These are phyloP conservation scores for Amanita rubescens DNA, from an alignment of 768 basidiomycete species.

Conservation along the genomic window DNA sequence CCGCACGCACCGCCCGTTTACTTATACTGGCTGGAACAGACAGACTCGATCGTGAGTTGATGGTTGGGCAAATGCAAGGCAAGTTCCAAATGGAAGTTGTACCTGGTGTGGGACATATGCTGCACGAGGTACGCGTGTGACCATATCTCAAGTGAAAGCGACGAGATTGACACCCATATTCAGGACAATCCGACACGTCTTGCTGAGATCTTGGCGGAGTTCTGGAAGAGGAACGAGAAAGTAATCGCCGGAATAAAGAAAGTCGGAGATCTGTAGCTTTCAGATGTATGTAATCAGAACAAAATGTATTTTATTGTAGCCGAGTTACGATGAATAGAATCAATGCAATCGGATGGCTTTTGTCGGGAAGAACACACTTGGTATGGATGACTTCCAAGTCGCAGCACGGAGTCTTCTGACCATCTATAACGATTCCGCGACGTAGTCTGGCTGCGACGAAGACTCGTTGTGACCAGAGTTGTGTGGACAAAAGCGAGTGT, in stretches of 20 bases:
- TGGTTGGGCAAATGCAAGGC: constrained; percentile 96
- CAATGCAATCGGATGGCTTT: too few relatives aligned
- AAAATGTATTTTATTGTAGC: too few relatives aligned
- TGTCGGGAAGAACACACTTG: too few relatives aligned
- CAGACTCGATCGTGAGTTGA: constrained; percentile 83
- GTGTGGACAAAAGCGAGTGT: too few relatives aligned
- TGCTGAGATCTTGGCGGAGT: constrained; percentile 78
- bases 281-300: background rate
- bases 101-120: constrained; percentile 82
- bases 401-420: too few relatives aligned
- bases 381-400: too few relatives aligned
- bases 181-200: constrained; percentile 83
- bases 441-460: too few relatives aligned
- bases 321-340: too few relatives aligned
- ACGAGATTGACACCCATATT: background rate
- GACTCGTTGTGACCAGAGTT: background rate
- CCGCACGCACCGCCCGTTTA: constrained; percentile 71
- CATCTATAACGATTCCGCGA: too few relatives aligned
- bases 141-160: background rate
- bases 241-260: constrained; percentile 54
- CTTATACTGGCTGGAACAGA: constrained; percentile 92
- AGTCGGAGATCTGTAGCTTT: constrained; percentile 37
- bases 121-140: constrained; percentile 70
- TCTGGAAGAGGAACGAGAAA: constrained; percentile 86
- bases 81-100: constrained; percentile 94